Evolutionary conservation across 2,329 filamentous ascomycete species (phyloP).

Genomic region (Rhynchosporium agropyri): DNA sequence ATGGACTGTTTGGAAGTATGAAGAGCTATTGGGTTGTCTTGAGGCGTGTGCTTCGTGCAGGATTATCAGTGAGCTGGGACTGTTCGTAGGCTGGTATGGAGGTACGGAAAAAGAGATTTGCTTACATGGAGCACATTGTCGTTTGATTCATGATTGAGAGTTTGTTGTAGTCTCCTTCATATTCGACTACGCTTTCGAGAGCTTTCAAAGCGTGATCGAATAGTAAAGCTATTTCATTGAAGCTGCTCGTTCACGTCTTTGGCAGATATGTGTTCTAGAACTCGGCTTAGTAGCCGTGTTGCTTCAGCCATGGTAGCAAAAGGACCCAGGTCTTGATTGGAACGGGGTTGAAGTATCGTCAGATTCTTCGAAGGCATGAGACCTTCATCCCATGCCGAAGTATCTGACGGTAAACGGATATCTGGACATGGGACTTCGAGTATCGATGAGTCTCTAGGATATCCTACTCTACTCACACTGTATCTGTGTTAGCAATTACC

Average conservation of each 20-base stretch:
- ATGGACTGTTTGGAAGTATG: conserved; percentile 17
- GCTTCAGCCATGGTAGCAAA: conserved; percentile 51
- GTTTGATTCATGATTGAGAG: conserved; percentile 28
- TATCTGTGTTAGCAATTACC: neutral
- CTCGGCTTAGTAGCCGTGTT: conserved; percentile 40
- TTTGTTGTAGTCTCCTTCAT: conserved; percentile 22
- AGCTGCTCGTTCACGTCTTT: neutral
- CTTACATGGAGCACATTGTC: conserved; percentile 27
- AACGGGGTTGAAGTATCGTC: conserved; percentile 6
- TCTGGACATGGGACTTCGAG: conserved; percentile 21
- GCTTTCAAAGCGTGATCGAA: conserved; percentile 26
- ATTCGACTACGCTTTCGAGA: conserved; percentile 17
- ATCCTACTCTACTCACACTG: conserved; percentile 29
- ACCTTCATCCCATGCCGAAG: conserved; percentile 44
- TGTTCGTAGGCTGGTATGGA: neutral
- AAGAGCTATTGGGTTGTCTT: conserved; percentile 1
- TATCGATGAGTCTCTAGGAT: conserved; percentile 15
- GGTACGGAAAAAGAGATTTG: neutral
- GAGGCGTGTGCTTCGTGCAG: conserved; percentile 28
- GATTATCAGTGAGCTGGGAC: conserved; percentile 22
- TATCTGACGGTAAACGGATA: conserved; percentile 30
- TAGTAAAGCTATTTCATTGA: conserved; percentile 26
- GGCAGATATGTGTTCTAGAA: conserved; percentile 34
- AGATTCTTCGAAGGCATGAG: conserved; percentile 26
- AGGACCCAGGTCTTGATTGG: conserved; percentile 43